phyloP scores from a whole-genome alignment of 768 basidiomycete species.

The Cystobasidium onofrii region DNA sequence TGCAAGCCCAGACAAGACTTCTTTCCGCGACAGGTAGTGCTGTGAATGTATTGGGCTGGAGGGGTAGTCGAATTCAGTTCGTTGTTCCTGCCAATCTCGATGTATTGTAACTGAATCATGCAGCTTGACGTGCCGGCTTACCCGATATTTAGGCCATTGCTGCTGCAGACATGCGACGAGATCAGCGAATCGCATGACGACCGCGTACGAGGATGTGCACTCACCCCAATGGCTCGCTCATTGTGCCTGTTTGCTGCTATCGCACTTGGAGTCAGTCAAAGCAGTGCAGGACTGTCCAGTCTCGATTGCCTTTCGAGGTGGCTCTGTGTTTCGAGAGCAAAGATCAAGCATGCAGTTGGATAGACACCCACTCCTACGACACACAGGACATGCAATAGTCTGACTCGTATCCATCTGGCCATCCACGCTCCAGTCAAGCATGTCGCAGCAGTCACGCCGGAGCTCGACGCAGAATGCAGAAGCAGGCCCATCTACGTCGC shows the following conservation, averaged over 20 bases:
- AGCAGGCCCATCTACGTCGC: slow-evolving; percentile 20
- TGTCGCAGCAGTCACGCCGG: not conserved
- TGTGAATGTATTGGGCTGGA: slow-evolving; percentile 52
- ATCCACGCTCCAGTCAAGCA: not conserved
- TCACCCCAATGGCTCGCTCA: not conserved
- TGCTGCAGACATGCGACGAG: not conserved
- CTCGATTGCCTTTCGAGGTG: not conserved
- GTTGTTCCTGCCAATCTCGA: too few species aligned
- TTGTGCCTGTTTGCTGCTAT: not conserved
- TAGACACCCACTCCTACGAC: too few species aligned
- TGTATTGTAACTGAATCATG: too few species aligned
- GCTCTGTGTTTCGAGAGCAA: too few species aligned
- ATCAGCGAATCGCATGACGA: not conserved
- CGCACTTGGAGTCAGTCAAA: not conserved
- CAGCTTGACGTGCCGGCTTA: not conserved
- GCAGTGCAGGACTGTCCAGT: too few species aligned
- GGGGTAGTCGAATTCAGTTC: not conserved
- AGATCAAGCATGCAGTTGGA: not conserved
- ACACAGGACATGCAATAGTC: not conserved
- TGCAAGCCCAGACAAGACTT: slow-evolving; percentile 75
- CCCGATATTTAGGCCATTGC: not conserved
- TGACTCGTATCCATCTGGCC: too few species aligned
- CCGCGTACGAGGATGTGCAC: not conserved
- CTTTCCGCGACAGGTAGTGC: slow-evolving; percentile 70
- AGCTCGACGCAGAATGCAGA: not conserved